Base-by-base conservation (phyloP, 2,329 filamentous ascomycete species). In the Fusarium sp. region DNA sequence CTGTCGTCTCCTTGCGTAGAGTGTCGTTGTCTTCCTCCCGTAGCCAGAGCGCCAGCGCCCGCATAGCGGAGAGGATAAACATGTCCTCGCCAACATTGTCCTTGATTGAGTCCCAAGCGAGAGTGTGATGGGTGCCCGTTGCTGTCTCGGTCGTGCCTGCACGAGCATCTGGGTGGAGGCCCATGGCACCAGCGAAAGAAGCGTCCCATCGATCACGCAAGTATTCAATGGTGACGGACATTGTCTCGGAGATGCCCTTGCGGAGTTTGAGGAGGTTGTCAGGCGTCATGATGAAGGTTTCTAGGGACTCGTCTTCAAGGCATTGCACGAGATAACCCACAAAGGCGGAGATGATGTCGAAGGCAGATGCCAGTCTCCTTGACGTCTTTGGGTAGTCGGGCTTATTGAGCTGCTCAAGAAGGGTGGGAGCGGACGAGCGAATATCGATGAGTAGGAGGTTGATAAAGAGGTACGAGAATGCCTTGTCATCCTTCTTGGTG, bases 141-240 rank as follows among this genome's bases (percentile, higher is more conserved):
- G 79, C 78, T 2, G 84, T 85, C 40, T 85, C 79, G 13, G 84
- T 78, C 3, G 79, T 79, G 12, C 80, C 81, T 2, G 74, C 65
- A 36, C 88, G 85, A 6, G 88, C 88, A 10, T 87, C 85, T 1
- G 86, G 87, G 72, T 92, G 88, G 7, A 92, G 76, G 3, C 89
- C 89, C 76, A 87, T 84, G 7, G 88, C 87, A 11, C 89, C 90
- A 4, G 89, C 87, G n/a, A 88, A 82, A 2, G 88, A 87, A 6
- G 88, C 88, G 74, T 93, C 91, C 88, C 89, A 92, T n/a, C 90
- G 82, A 74, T 93, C 91, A 41, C 90, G 86, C 2, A 93, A 83
- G 75, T 90, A 91, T 78, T 92, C 91, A 63, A 90, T 85, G 0
- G 87, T 85, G 2, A 90, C 78, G 0, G 88, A 89, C 74, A 92